Base-by-base conservation (phyloP, 441 rosid genomes). In the Kokia cookei region DNA sequence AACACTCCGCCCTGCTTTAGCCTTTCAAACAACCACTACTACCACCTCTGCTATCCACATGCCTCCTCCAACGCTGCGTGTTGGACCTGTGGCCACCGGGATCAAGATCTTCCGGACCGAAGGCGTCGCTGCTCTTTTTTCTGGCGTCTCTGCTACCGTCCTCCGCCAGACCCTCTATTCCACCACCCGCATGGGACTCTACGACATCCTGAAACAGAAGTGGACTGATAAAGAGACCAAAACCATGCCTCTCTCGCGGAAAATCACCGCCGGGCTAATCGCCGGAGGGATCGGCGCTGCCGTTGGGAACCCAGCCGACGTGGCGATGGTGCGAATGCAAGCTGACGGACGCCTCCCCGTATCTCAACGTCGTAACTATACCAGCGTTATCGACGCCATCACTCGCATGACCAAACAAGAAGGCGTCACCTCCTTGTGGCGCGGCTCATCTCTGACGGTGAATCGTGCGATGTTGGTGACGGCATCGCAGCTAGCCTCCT, bases 281-380 rank as follows among this genome's bases (percentile, higher is more conserved):
- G 78, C 89, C 4, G 91, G 91, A 1, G 87, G 76, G 0, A 77
- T 87, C 12, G 91, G 89, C 15, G 89, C 91, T 0, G 86, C 85
- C 0, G 85, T 84, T 3, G 91, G 91, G 8, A 87, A 84, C 78
- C 91, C 89, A 0, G 87, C 91, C 0, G 91, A 87, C 64, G 86
- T 87, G 47, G 87, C 89, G 17, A 87, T 85, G 89, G 89, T 84
- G 35, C 82, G 91, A n/a, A 85, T 87, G 87, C 91, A 85, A 54
- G 87, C 91, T 1, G 89, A 87, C 68, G 91, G 91, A 4, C 79
- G 91, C 19, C 87, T 87, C 50, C 89, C 89, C 0, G 7, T 55
- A 9, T 76, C 78, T 1, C 84, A 85, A 71, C 86, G 89, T 43
- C 78, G 89, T 5, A 85, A 84, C 68, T 85, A 87, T 80, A 80